Percentiles rank a stretch among this genome's conserved stretches.
Evolutionary conservation across 2,329 filamentous ascomycete genomes (phyloP).

Genomic region (Xylaria sp.): DNA sequence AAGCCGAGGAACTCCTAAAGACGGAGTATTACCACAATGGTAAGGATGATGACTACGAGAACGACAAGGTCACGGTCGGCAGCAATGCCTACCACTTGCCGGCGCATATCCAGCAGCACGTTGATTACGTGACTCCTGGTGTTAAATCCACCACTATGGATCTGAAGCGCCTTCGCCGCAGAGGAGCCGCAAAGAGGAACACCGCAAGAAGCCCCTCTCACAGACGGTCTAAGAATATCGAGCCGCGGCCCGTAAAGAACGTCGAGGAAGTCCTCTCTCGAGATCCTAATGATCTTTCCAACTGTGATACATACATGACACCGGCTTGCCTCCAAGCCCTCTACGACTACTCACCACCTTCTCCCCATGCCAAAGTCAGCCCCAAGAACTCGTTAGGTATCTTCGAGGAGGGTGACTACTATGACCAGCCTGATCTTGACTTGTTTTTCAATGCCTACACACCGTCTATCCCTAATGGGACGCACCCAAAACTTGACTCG

Average conservation of each 20-base stretch:
- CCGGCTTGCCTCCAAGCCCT: slow-evolving; percentile 10
- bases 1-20: slow-evolving; percentile 10
- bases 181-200: background rate
- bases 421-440: slow-evolving; percentile 17
- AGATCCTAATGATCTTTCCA: slow-evolving; percentile 12
- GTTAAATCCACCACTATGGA: slow-evolving; percentile 11
- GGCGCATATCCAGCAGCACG: slow-evolving; percentile 12
- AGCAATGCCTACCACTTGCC: slow-evolving; percentile 13
- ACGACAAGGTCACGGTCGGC: slow-evolving; percentile 1
- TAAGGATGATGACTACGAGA: slow-evolving; percentile 3
- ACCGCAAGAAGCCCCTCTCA: background rate
- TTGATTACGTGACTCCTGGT: slow-evolving; percentile 18
- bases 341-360: slow-evolving; percentile 6
- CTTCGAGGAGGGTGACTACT: slow-evolving; percentile 18
- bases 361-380: background rate
- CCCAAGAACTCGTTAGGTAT: slow-evolving; percentile 15
- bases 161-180: slow-evolving; percentile 13
- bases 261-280: slow-evolving; percentile 6
- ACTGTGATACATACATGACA: slow-evolving; percentile 12
- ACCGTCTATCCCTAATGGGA: slow-evolving; percentile 13
- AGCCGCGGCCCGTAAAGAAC: background rate
- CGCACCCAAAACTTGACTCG: slow-evolving; percentile 6
- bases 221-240: slow-evolving; percentile 9
- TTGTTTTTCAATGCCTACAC: slow-evolving; percentile 14
- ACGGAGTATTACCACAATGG: slow-evolving; percentile 21